Percentiles rank a stretch among this genome's conserved stretches.
phyloP scores from a whole-genome alignment of 2,329 filamentous ascomycete genomes.

The Cadophora malorum region DNA sequence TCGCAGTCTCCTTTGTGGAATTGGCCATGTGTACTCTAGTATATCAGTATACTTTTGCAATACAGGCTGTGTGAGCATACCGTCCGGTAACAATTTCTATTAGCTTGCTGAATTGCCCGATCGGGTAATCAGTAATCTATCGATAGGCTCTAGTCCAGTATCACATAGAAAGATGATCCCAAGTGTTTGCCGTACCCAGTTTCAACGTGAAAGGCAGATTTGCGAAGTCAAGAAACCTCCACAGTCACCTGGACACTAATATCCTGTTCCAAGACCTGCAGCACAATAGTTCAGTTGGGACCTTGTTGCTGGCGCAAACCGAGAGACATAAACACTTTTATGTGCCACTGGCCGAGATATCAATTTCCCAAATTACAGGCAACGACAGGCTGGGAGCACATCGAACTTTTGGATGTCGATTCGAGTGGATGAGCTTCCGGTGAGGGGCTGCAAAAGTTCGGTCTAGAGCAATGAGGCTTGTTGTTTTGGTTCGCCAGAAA shows the following conservation, averaged over 20 bases:
- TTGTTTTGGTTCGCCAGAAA: slow-evolving; percentile 15
- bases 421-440: background rate
- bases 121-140: slow-evolving; percentile 14
- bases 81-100: background rate
- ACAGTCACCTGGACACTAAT: background rate
- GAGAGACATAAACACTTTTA: background rate
- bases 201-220: no score
- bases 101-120: background rate
- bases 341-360: background rate
- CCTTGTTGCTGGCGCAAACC: background rate
- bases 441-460: background rate
- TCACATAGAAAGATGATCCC: background rate
- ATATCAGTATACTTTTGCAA: background rate
- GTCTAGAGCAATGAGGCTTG: slow-evolving; percentile 12
- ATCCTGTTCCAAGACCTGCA: background rate
- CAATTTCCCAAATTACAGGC: background rate
- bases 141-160: background rate
- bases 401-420: background rate
- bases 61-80: background rate
- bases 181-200: no score
- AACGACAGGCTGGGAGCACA: background rate
- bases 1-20: background rate
- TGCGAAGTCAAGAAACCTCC: no score
- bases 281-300: background rate
- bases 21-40: slow-evolving; percentile 15